Base-by-base conservation (phyloP, 805 yeast genomes). In the Hagleromyces aurorensis region DNA sequence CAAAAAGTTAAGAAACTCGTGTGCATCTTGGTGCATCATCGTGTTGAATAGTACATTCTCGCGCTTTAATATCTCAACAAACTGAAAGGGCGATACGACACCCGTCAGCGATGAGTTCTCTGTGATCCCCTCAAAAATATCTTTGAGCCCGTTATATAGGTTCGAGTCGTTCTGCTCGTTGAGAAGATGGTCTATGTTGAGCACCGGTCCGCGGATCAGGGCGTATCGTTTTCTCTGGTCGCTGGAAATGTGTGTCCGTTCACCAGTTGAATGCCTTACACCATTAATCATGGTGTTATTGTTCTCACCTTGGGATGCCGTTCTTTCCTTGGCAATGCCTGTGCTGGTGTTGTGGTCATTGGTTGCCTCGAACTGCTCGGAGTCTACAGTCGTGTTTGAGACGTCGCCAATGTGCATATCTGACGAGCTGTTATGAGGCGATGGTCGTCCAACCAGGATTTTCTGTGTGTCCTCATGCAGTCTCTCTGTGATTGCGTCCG, bases 21-120 rank as follows among this genome's bases (percentile, higher is more conserved):
- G 98, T 4, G 97, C 96, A 63, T 91, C 98, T 52, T 91, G 98
- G 54, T 91, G 98, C 95, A 86, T 87, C 23, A 82, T 76, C 34
- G 85, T 78, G 38, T 94, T 66, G 55, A 91, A 91, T 46, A 89
- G 62, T 44, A 77, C 82, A 52, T 89, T 91, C 41, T 83, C 87
- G 33, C 70, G 70, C 53, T 85, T 89, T 32, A 89, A 62, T 30
- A 78, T 78, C 25, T 75, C 78, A 24, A 91, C 72, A 27, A 91
- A 69, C 43, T 72, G 69, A 16, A 66, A 62, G 0, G 97, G 96
- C 1, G 94, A 81, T 0, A 85, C 87, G 2, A 91, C 83, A 4
- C 97, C 97, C 2, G 71, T 75, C 13, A 69, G 64, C 4, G 79
- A 66, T 29, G 61, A 59, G 50, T 77, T 73, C 54, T 85, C 96